Percentiles rank a stretch among this genome's conserved stretches.
Evolutionary conservation across 768 basidiomycete genomes (phyloP).

Genomic region (Russula foetens): DNA sequence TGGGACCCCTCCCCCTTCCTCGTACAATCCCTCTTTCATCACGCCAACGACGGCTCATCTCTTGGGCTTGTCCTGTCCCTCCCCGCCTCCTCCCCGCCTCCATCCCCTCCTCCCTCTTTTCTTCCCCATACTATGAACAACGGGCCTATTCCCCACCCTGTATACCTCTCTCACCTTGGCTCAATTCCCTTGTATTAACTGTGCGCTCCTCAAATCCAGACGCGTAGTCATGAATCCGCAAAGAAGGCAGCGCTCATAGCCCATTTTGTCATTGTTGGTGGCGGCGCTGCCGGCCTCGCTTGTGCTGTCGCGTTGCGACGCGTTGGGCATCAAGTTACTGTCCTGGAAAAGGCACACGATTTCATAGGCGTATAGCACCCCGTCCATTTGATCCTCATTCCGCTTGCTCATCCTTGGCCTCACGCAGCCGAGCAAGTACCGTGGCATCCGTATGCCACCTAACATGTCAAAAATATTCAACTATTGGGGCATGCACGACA

Average conservation of each 20-base stretch:
- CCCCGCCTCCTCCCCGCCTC: neutral
- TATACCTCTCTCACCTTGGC: neutral
- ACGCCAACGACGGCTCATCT: neutral
- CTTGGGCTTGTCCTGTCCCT: neutral
- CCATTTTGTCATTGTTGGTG: slow-evolving; percentile 30
- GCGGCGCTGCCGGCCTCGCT: slow-evolving; percentile 30
- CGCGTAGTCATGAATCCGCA: slow-evolving; percentile 8
- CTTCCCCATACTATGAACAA: neutral
- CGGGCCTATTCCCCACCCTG: slow-evolving; percentile 5
- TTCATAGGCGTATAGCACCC: slow-evolving; percentile 21
- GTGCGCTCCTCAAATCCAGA: neutral
- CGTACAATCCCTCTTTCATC: neutral
- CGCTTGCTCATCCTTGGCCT: neutral
- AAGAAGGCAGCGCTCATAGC: slow-evolving; percentile 20
- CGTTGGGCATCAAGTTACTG: slow-evolving; percentile 30
- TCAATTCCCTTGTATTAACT: neutral
- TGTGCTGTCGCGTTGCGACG: slow-evolving; percentile 29
- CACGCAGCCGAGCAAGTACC: slow-evolving; percentile 7
- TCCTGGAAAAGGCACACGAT: slow-evolving; percentile 26
- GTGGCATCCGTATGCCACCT: slow-evolving; percentile 29
- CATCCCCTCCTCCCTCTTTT: no score
- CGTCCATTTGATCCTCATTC: neutral
- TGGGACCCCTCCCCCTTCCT: neutral
- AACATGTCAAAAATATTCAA: slow-evolving; percentile 32
- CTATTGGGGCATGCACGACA: slow-evolving; percentile 29